Percentiles rank a stretch among this genome's conserved stretches.
These are phyloP conservation scores for Malassezia sympodialis DNA, from an alignment of 1,284 basidiomycete species.

Conservation along the genomic window DNA sequence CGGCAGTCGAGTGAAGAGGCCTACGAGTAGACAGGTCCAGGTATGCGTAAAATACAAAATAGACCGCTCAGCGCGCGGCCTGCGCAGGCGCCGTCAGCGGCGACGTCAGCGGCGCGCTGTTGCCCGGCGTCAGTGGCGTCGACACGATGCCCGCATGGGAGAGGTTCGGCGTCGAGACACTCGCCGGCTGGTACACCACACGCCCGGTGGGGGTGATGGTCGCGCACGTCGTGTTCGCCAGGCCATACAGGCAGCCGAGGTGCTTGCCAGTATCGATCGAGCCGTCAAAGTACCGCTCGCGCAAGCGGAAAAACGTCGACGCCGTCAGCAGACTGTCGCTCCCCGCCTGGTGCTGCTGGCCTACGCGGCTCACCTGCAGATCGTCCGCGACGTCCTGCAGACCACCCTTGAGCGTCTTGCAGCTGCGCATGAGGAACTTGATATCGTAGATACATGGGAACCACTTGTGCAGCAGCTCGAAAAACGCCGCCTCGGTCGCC, in stretches of 20 bases:
- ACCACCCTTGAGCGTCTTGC: conserved; percentile 83
- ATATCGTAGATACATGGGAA: conserved; percentile 96
- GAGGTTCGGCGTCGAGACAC: conserved; percentile 3
- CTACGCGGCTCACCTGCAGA: conserved; percentile 76
- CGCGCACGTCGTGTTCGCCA: conserved; percentile 22
- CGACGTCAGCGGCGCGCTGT: conserved; percentile 1
- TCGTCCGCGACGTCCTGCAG: conserved; percentile 93
- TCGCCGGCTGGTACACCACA: conserved; percentile 5
- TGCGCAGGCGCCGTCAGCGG: background rate
- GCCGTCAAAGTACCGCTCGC: conserved; percentile 78
- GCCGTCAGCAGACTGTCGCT: conserved; percentile 88
- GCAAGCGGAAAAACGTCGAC: conserved; percentile 90
- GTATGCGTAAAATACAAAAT: conserved; percentile 4
- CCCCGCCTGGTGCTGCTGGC: conserved; percentile 87
- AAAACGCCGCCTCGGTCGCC: conserved; percentile 78
- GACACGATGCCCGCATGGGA: conserved; percentile 1
- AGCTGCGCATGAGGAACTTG: conserved; percentile 83
- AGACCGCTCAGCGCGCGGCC: background rate
- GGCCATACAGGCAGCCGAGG: conserved; percentile 42
- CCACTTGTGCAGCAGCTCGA: conserved; percentile 77
- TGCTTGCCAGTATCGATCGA: conserved; percentile 57
- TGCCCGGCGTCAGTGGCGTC: conserved; percentile 5
- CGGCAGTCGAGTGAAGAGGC: conserved; percentile 43
- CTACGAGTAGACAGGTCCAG: conserved; percentile 14
- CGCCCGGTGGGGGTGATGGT: background rate